These are phyloP conservation scores for Phytophthora sp. DNA, from an alignment of 352 stramenopile species.

Conservation along the genomic window DNA sequence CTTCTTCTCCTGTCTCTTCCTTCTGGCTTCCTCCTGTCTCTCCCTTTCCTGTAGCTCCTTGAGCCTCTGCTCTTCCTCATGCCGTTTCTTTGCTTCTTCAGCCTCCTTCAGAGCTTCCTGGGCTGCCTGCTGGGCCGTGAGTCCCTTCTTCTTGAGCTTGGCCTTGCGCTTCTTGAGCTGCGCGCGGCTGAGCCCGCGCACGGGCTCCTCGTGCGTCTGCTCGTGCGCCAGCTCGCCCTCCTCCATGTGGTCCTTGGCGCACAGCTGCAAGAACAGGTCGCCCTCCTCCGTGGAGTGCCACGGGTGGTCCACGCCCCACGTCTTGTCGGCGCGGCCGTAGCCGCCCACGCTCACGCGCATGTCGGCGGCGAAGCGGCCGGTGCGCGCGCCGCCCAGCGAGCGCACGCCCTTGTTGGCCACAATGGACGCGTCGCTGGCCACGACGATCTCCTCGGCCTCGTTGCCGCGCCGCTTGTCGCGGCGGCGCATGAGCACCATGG, in stretches of 20 bases:
- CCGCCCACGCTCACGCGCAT: constrained; percentile 77
- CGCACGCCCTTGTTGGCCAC: constrained; percentile 71
- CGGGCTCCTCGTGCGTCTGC: constrained; percentile 41
- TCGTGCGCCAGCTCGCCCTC: constrained; percentile 54
- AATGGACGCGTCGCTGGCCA: constrained; percentile 71
- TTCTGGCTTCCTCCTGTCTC: constrained; percentile 25
- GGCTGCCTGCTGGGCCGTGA: constrained; percentile 34
- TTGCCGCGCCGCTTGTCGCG: constrained; percentile 78
- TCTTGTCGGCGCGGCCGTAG: constrained; percentile 81
- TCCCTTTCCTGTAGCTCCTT: constrained; percentile 14
- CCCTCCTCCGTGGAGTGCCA: constrained; percentile 71
- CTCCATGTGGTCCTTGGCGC: constrained; percentile 69
- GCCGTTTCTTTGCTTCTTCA: constrained; percentile 37
- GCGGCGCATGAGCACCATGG: constrained; percentile 77
- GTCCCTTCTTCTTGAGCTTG: constrained; percentile 72
- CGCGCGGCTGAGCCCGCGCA: constrained; percentile 65
- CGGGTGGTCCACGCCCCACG: constrained; percentile 78
- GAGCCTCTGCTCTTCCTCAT: constrained; percentile 26
- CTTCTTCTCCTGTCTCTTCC: constrained; percentile 34
- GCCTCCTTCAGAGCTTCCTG: constrained; percentile 33
- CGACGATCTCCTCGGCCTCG: constrained; percentile 57
- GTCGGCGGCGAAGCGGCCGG: constrained; percentile 77
- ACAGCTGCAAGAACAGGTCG: constrained; percentile 51
- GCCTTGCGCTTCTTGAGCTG: constrained; percentile 81
- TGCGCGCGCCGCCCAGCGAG: constrained; percentile 53